A percentile compares a stretch with the other conserved stretches of the same genome.
These are phyloP conservation scores for Microstegium vimineum DNA, from an alignment of 176 grass and related monocot genomes.

Conservation along the genomic window DNA sequence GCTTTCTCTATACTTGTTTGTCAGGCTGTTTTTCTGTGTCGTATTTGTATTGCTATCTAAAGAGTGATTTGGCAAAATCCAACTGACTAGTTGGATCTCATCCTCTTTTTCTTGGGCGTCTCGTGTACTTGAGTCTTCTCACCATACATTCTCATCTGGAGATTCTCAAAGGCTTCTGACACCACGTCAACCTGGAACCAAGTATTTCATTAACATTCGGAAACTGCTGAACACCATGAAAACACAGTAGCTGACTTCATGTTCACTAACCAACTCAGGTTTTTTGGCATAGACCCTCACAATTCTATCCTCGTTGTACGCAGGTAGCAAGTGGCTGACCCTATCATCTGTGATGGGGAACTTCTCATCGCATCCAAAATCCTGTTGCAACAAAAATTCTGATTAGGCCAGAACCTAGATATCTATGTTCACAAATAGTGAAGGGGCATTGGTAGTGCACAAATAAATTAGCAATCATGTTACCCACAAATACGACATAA, in stretches of 20 bases:
- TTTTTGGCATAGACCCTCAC: conserved; percentile 89
- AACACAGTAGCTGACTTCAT: not conserved
- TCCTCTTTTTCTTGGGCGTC: conserved; percentile 75
- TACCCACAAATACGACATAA: not conserved
- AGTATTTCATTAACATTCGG: not conserved
- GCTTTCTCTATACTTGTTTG: conserved; percentile 14
- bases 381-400: conserved; percentile 31
- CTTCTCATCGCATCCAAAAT: conserved; percentile 65
- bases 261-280: conserved; percentile 61
- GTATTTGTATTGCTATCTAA: conserved; percentile 17
- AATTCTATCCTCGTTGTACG: conserved; percentile 68
- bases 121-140: conserved; percentile 85
- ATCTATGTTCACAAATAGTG: not conserved
- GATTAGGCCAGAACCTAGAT: not conserved
- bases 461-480: conserved; percentile 16
- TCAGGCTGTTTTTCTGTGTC: not conserved
- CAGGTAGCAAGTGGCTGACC: conserved; percentile 81
- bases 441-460: not conserved
- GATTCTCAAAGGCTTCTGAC: conserved; percentile 87
- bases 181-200: conserved; percentile 64
- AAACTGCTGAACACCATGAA: not conserved
- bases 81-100: conserved; percentile 7
- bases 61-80: not conserved
- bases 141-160: conserved; percentile 75
- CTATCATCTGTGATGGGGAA: conserved; percentile 76